A percentile compares a stretch with the other conserved stretches of the same genome.
Conservation (phyloP, 116 monocot genomes). For the Thalassia testudinum region DNA sequence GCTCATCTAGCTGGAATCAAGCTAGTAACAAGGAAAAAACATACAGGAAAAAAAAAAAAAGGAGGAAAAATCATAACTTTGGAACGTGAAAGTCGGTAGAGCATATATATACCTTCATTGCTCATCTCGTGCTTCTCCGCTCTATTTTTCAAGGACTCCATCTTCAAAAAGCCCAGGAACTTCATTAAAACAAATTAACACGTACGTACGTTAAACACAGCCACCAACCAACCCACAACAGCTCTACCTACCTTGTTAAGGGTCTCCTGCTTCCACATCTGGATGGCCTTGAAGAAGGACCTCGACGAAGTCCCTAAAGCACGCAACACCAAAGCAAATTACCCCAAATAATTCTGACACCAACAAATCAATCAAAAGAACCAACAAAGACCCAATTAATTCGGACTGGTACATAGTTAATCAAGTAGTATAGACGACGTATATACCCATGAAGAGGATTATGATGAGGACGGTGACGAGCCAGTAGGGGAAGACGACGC, state of each 20-base stretch:
- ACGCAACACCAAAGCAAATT: neutral
- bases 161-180: neutral
- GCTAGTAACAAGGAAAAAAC: too few relatives aligned
- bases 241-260: neutral
- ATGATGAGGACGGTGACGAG: constrained; percentile 94
- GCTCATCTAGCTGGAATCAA: too few relatives aligned
- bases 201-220: too few relatives aligned
- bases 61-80: too few relatives aligned
- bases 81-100: neutral
- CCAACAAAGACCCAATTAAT: neutral
- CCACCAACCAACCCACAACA: neutral
- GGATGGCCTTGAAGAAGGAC: constrained; percentile 76
- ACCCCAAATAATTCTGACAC: neutral
- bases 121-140: neutral
- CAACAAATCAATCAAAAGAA: neutral
- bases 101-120: constrained; percentile 6
- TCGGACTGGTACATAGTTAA: neutral
- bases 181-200: too few relatives aligned
- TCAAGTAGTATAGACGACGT: constrained; percentile 1
- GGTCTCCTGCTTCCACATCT: constrained; percentile 93
- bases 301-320: constrained; percentile 80
- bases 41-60: too few relatives aligned
- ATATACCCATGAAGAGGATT: constrained; percentile 90
- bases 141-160: constrained; percentile 3
- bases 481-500: constrained; percentile 95